Percentiles rank a stretch among this genome's conserved stretches.
Evolutionary conservation across 371 early-diverging fungal species (phyloP).

Genomic region (Choanephora cucurbitarum): DNA sequence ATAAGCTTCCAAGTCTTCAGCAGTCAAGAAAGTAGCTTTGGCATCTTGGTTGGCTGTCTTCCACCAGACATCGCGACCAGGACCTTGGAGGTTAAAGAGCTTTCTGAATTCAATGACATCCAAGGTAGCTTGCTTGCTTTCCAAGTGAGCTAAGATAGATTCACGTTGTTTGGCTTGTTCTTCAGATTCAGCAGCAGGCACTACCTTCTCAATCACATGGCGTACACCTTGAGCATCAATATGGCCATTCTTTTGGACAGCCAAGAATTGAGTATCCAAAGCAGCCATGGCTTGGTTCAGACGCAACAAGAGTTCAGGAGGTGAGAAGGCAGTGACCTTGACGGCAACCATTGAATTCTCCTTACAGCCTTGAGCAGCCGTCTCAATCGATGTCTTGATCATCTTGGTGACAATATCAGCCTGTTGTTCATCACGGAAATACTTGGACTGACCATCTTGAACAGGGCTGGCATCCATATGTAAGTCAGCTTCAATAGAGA

Average conservation of each 20-base stretch:
- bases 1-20: constrained; percentile 72
- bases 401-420: constrained; percentile 68
- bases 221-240: constrained; percentile 31
- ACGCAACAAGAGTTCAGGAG: constrained; percentile 75
- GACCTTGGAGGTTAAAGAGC: constrained; percentile 36
- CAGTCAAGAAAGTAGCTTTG: constrained; percentile 17
- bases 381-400: constrained; percentile 66
- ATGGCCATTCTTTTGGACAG: constrained; percentile 27
- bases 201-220: constrained; percentile 24
- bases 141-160: constrained; percentile 17
- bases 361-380: constrained; percentile 60
- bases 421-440: constrained; percentile 39
- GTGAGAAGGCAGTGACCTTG: constrained; percentile 87
- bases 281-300: constrained; percentile 60
- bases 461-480: constrained; percentile 42
- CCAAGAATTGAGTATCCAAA: constrained; percentile 45
- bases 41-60: constrained; percentile 11
- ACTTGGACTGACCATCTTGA: constrained; percentile 23
- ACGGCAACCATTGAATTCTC: constrained; percentile 71
- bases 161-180: constrained; percentile 26
- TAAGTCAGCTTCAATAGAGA: constrained; percentile 89
- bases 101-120: constrained; percentile 37
- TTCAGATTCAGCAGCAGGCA: constrained; percentile 26
- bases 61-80: constrained; percentile 48
- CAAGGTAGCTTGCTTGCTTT: constrained; percentile 17